Conservation (phyloP, 495 filamentous ascomycete species). For the Corynascus novoguineensis region DNA sequence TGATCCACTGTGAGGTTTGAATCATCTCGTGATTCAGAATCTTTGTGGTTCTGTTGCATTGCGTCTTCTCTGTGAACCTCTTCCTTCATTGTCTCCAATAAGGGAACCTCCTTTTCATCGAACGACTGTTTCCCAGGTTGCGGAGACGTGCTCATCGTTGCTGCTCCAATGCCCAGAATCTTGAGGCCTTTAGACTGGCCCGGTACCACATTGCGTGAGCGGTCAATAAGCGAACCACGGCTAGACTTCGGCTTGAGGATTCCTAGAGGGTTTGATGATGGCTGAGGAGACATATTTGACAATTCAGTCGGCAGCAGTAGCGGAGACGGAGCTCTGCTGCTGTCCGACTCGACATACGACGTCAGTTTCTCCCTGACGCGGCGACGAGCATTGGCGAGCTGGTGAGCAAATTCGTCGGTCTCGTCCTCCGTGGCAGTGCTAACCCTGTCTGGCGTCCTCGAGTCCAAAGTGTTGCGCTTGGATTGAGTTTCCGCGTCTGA, state of each 20-base stretch:
- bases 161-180: constrained; percentile 59
- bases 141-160: constrained; percentile 48
- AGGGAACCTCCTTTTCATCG: constrained; percentile 25
- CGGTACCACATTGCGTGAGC: constrained; percentile 27
- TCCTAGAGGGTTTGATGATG: constrained; percentile 56
- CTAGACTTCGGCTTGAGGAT: constrained; percentile 64
- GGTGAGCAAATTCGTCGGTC: constrained; percentile 70
- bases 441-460: constrained; percentile 25
- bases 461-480: constrained; percentile 29
- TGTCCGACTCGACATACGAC: constrained; percentile 62
- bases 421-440: constrained; percentile 44
- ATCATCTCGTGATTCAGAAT: constrained; percentile 19
- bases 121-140: constrained; percentile 36
- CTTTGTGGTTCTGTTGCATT: constrained; percentile 33
- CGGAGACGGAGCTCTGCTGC: constrained; percentile 48
- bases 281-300: constrained; percentile 36
- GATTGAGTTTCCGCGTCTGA: constrained; percentile 3
- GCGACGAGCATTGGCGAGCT: constrained; percentile 69
- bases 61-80: constrained; percentile 43
- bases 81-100: constrained; percentile 28
- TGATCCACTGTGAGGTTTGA: constrained; percentile 15
- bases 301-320: constrained; percentile 42
- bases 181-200: constrained; percentile 61
- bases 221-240: constrained; percentile 53
- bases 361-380: constrained; percentile 78